Base-by-base conservation (phyloP, 768 basidiomycete species). In the Boletus rubroflammeus region DNA sequence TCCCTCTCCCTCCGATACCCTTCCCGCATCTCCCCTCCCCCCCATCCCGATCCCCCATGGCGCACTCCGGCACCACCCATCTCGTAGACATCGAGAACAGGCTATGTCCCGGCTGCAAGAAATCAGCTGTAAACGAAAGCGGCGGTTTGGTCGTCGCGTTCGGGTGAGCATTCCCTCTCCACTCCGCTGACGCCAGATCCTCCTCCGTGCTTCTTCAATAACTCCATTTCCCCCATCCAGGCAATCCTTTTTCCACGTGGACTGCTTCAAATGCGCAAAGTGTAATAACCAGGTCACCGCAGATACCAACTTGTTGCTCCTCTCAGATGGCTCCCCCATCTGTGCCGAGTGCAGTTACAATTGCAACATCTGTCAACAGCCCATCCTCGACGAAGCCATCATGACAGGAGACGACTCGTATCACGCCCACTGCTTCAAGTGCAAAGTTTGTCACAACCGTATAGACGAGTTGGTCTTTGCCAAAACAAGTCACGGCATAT, bases 391-490 rank as follows among this genome's bases (percentile, higher is more conserved):
- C 75, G 97, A 99, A 67, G 97, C 97, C 10, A 98, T 98, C 71
- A 98, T 99, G 92, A 96, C 97, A 7, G 97, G 93, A 56, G 94
- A 99, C 72, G 97, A 98, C 68, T 93, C 93, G 0, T 99, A 98
- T 64, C 97, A 98, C 69, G 95, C 97, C 6, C 90, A 94, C 59
- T 99, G 97, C 75, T 99, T 99, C 78, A 95, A 96, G 62, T 99
- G 97, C 76, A 88, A 92, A 65, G 88, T 93, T 48, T 99, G 97
- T 76, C 84, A 83, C 69, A 88, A 89, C 67, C 82, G 93, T 53
- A 99, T 99, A 59, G 95, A 98, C 72, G 97, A 99, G 70, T 83
- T 98, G 49, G 93, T 98, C 53, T 99, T 98, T 59, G 97, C 97
- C 54, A 98, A 98, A 77, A 98, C 97, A 1, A 91, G 86, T 56